Percentiles rank a stretch among this genome's conserved stretches.
Evolutionary conservation across 176 grass and related monocot genomes (phyloP).

Genomic region (Triticum monococcum): DNA sequence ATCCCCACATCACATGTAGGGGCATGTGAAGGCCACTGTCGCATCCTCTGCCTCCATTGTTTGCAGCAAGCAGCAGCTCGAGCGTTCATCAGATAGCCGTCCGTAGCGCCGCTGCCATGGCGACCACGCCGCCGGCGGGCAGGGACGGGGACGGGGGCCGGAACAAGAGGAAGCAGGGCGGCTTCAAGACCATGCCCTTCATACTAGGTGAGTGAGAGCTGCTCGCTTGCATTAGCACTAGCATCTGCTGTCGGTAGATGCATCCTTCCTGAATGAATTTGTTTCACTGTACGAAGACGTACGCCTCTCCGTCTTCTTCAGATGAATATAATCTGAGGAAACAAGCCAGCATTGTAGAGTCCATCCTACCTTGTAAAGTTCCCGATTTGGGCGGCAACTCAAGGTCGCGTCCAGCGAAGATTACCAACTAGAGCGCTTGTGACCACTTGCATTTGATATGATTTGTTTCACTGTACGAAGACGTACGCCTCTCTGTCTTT

Average conservation of each 20-base stretch:
- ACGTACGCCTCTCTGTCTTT: neutral
- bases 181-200: constrained; percentile 76
- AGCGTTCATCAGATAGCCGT: neutral
- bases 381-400: neutral
- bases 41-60: neutral
- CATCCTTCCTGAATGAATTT: neutral
- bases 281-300: no score
- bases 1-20: neutral
- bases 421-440: neutral
- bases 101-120: constrained; percentile 6
- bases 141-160: constrained; percentile 9
- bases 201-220: constrained; percentile 68
- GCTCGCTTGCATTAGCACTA: neutral
- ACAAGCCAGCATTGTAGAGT: neutral
- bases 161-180: constrained; percentile 51
- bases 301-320: no score
- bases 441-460: neutral
- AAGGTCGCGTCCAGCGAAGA: neutral
- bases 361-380: neutral
- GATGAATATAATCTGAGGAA: neutral
- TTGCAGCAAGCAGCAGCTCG: neutral
- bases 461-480: neutral
- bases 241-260: neutral
- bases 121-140: neutral
- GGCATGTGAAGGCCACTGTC: constrained; percentile 4